Evolutionary conservation across 2,329 filamentous ascomycete species (phyloP), one percentile per base, ranked within the genome.

Genomic region (Huntiella savannae): DNA sequence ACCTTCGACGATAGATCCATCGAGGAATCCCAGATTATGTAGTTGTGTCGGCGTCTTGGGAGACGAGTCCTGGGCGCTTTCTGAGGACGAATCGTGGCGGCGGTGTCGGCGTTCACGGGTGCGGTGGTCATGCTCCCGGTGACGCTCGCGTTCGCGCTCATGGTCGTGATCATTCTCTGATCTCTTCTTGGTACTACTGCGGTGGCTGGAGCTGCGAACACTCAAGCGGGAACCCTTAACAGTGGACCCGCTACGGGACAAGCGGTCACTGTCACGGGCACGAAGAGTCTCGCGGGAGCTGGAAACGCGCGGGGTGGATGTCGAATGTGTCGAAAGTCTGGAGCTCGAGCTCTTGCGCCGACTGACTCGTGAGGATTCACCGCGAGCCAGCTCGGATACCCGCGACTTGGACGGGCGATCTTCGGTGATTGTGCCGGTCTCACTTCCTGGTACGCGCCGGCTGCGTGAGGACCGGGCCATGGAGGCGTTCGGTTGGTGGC

Each of bases 1-100:
- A 49, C 47, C 47, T 49, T 49, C 47, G 43, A 46, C 47, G 37
- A 43, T 38, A 10, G 39, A 38, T 15, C 39, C 40, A 36, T 46
- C 47, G 17, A 39, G 17, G 44, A 46, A 46, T 36, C 34, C 33
- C 38, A 43, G 17, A 33, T 45, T 39, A 32, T 41, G 43, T 33
- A 75, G 2, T 66, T 62, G 70, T 0, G 69, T 77, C 3, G 75
- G 75, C 7, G 75, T 79, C 56, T 65, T 70, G 2, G 75, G 75
- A 11, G 75, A 79, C 0, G 73, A 77, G 54, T 68, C 64, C 49
- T 69, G 66, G 34, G 61, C 60, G 44, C 61, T 67, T 32, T 71
- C 66, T 15, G 66, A 62, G 4, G 68, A 56, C 56, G 67, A 55
- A 19, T 17, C 40, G 35, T 33, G 46, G 17, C 42, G 46, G 37